Evolutionary conservation across 2,329 filamentous ascomycete genomes (phyloP).

Genomic region (Fusarium caatingaense): DNA sequence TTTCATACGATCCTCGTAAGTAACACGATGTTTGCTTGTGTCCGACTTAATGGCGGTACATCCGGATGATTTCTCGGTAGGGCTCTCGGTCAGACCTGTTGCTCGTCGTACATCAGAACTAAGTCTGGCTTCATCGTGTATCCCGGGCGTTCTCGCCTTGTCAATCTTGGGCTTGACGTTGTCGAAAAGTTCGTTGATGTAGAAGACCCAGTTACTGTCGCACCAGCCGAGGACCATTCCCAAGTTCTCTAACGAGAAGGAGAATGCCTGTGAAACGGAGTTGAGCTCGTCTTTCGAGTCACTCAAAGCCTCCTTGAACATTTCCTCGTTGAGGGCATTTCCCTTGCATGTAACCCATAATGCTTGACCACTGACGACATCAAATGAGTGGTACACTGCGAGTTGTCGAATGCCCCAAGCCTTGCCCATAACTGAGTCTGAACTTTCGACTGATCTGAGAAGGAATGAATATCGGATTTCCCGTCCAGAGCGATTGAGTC

Average conservation of each 20-base stretch:
- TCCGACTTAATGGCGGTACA: background rate
- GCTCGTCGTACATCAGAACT: background rate
- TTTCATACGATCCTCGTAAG: background rate
- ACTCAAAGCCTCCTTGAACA: conserved; percentile 1
- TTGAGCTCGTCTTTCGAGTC: background rate
- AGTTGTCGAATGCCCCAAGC: conserved; percentile 24
- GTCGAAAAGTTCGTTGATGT: conserved; percentile 22
- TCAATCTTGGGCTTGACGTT: background rate
- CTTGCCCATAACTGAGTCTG: background rate
- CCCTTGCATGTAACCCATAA: conserved; percentile 29
- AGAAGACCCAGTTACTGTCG: conserved; percentile 30
- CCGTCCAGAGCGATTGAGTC: conserved; percentile 18
- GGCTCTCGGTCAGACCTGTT: background rate
- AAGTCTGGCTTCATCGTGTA: background rate
- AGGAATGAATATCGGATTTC: conserved; percentile 34
- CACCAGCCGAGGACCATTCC: conserved; percentile 29
- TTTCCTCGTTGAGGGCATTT: conserved; percentile 9
- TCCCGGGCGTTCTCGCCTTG: conserved; percentile 1
- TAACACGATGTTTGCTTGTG: background rate
- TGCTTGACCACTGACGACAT: conserved; percentile 5
- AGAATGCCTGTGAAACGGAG: background rate
- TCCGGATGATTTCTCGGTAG: background rate
- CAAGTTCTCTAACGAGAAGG: conserved; percentile 3
- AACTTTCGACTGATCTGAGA: conserved; percentile 28
- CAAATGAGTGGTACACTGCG: conserved; percentile 34